These are phyloP conservation scores for Corynascus novoguineensis DNA, from an alignment of 495 filamentous ascomycete genomes.

Conservation along the genomic window DNA sequence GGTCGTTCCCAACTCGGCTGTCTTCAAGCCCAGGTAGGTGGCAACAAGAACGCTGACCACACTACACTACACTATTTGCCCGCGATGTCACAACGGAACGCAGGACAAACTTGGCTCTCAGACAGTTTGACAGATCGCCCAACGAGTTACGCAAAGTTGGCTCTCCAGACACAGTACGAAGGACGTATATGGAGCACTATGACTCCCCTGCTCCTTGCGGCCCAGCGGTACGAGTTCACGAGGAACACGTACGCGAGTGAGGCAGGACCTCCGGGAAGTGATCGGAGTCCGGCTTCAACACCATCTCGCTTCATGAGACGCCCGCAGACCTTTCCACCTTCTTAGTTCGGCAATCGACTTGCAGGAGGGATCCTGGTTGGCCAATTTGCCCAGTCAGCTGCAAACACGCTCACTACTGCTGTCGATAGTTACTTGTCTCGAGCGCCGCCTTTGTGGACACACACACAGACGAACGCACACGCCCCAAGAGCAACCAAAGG, in stretches of 20 bases:
- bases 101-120: not conserved
- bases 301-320: not conserved
- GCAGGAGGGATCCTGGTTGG: not conserved
- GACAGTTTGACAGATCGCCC: slow-evolving; percentile 1
- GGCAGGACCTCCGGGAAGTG: not conserved
- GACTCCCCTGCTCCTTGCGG: too few relatives aligned
- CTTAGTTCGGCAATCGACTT: slow-evolving; percentile 1
- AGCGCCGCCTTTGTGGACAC: not conserved
- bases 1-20: slow-evolving; percentile 1
- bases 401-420: not conserved
- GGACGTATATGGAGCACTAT: too few relatives aligned
- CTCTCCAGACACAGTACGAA: too few relatives aligned
- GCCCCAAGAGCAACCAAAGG: not conserved
- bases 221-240: too few relatives aligned
- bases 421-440: too few relatives aligned
- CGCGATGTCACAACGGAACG: slow-evolving; percentile 21
- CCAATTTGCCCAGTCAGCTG: slow-evolving; percentile 8
- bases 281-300: not conserved
- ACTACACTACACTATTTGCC: not conserved
- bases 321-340: not conserved
- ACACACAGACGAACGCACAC: not conserved
- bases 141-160: not conserved
- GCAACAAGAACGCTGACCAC: not conserved
- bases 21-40: not conserved
- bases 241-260: not conserved